phyloP scores from a whole-genome alignment of 208 protist genomes.

The Endotrypanum monterogeii region DNA sequence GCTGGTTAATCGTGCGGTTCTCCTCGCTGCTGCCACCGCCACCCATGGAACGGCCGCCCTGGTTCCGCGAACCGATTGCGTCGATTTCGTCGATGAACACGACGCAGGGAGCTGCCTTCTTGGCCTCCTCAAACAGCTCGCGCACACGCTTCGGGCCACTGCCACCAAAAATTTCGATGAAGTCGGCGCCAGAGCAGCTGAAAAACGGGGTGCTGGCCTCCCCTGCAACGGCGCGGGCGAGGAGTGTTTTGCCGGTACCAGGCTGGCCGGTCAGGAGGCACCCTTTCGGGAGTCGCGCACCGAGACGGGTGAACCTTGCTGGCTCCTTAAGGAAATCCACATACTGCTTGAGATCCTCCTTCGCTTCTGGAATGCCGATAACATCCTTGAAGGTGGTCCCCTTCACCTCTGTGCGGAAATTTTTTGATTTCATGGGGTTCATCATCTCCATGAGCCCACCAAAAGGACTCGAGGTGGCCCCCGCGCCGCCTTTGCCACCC shows the following conservation, averaged over 20 bases:
- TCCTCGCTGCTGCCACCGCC: conserved; percentile 90
- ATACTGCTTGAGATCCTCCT: conserved; percentile 98
- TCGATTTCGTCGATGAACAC: conserved; percentile 99
- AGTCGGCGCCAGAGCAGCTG: conserved; percentile 95
- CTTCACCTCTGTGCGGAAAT: conserved; percentile 89
- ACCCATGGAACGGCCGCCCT: conserved; percentile 83
- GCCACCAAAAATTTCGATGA: conserved; percentile 98
- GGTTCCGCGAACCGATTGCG: conserved; percentile 94
- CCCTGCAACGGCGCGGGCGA: conserved; percentile 96
- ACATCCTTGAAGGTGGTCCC: conserved; percentile 94
- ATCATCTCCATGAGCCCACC: conserved; percentile 92
- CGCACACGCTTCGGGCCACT: conserved; percentile 95
- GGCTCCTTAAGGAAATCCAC: conserved; percentile 98
- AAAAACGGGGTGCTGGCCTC: conserved; percentile 96
- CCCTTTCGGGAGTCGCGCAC: conserved; percentile 97
- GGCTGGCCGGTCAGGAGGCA: conserved; percentile 96
- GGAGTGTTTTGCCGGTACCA: conserved; percentile 98
- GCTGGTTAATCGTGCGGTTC: conserved; percentile 97
- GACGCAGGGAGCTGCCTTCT: conserved; percentile 95
- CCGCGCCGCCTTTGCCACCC: conserved; percentile 38
- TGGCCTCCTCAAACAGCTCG: conserved; percentile 96
- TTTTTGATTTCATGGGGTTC: conserved; percentile 91
- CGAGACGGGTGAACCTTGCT: conserved; percentile 94
- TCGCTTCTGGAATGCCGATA: conserved; percentile 97
- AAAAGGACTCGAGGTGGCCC: conserved; percentile 45